Conservation (phyloP, 805 yeast genomes). For the Cyberlindnera bimundalis region DNA sequence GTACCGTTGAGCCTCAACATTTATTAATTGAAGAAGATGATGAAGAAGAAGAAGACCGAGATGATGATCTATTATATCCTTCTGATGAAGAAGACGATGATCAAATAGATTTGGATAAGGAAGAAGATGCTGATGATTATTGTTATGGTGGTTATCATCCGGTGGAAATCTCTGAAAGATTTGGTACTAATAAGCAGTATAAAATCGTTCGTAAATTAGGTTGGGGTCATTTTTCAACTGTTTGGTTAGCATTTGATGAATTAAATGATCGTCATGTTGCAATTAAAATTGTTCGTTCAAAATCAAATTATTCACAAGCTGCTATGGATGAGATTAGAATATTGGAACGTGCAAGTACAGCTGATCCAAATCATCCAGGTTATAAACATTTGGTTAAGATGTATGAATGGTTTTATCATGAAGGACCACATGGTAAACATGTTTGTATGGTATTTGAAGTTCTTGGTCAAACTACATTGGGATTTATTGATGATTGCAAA, state of each 20-base stretch:
- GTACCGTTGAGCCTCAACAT: not conserved
- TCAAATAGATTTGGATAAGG: constrained; percentile 25
- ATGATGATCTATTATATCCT: not conserved
- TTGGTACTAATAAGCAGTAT: constrained; percentile 44
- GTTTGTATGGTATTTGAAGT: constrained; percentile 67
- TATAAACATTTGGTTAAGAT: constrained; percentile 48
- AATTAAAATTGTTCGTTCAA: constrained; percentile 56
- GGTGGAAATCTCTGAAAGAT: constrained; percentile 51
- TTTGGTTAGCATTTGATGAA: constrained; percentile 56
- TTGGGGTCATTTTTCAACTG: constrained; percentile 72
- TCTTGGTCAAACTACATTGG: constrained; percentile 56
- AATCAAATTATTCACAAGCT: constrained; percentile 53
- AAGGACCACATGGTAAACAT: constrained; percentile 63
- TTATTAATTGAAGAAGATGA: not conserved
- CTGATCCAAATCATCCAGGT: constrained; percentile 44
- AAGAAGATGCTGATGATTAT: constrained; percentile 53
- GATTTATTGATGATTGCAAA: constrained; percentile 43
- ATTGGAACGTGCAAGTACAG: constrained; percentile 33
- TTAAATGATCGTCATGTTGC: constrained; percentile 47
- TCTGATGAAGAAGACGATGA: constrained; percentile 4
- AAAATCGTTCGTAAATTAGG: constrained; percentile 55
- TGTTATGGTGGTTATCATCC: constrained; percentile 65
- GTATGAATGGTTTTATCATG: constrained; percentile 51
- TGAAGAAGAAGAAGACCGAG: not conserved
- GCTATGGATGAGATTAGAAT: constrained; percentile 60